Evolutionary conservation across 768 basidiomycete species (phyloP).

Genomic region (Boletus edulis): DNA sequence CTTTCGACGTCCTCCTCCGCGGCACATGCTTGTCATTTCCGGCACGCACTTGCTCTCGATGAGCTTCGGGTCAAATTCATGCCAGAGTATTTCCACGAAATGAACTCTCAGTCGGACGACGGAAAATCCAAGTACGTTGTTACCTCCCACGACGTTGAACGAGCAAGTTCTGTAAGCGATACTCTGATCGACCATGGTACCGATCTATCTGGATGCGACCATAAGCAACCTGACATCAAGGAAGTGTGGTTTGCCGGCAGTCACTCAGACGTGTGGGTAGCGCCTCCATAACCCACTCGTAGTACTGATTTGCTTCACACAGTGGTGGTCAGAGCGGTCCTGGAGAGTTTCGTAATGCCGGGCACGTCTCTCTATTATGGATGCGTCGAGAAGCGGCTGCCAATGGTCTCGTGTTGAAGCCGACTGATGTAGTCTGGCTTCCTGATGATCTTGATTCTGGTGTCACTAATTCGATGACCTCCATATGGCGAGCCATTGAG

Average conservation of each 20-base stretch:
- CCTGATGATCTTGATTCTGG: slow-evolving; percentile 26
- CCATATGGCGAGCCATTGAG: slow-evolving; percentile 14
- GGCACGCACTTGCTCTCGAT: slow-evolving; percentile 15
- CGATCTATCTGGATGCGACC: neutral
- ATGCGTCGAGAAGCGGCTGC: slow-evolving; percentile 32
- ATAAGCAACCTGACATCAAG: slow-evolving; percentile 31
- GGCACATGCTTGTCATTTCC: slow-evolving; percentile 10
- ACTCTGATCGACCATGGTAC: neutral
- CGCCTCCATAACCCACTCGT: too few relatives aligned
- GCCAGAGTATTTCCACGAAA: slow-evolving; percentile 33
- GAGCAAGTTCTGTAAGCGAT: neutral
- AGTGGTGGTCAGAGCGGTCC: slow-evolving; percentile 25
- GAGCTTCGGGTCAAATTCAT: slow-evolving; percentile 45
- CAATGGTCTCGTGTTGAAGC: slow-evolving; percentile 25
- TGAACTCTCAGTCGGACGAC: slow-evolving; percentile 17
- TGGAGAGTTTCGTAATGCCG: slow-evolving; percentile 16
- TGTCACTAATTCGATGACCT: slow-evolving; percentile 17
- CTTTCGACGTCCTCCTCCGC: slow-evolving; percentile 1
- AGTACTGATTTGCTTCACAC: neutral
- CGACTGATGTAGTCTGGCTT: slow-evolving; percentile 28
- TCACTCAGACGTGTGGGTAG: slow-evolving; percentile 35
- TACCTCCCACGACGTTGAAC: neutral
- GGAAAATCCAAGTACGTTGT: slow-evolving; percentile 13
- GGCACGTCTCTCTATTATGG: slow-evolving; percentile 30
- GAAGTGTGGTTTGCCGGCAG: slow-evolving; percentile 68